Conservation (phyloP, 805 yeast species). For the Kodamaea nitidulidarum region DNA sequence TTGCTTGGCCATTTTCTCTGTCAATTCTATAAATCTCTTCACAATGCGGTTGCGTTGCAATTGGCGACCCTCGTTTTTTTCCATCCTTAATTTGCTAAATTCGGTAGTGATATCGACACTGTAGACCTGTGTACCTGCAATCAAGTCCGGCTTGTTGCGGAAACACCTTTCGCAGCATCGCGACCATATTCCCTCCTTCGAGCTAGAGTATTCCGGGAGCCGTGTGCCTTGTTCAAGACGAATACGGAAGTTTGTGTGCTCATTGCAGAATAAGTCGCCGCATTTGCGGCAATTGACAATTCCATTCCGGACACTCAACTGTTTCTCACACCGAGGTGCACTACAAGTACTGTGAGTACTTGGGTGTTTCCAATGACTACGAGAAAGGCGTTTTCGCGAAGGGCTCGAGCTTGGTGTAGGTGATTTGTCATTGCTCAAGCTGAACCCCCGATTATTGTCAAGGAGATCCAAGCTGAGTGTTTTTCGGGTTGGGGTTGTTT, state of each 20-base stretch:
- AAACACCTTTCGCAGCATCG: conserved; percentile 68
- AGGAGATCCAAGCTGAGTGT: conserved; percentile 46
- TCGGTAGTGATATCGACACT: conserved; percentile 40
- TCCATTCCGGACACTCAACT: conserved; percentile 50
- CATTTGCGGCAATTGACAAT: conserved; percentile 71
- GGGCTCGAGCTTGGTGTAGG: conserved; percentile 5
- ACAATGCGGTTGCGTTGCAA: conserved; percentile 52
- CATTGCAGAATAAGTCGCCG: conserved; percentile 65
- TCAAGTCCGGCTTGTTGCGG: conserved; percentile 48
- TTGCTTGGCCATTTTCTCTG: conserved; percentile 4
- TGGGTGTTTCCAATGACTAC: conserved; percentile 58
- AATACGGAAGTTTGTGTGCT: conserved; percentile 54
- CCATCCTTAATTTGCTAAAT: conserved; percentile 42
- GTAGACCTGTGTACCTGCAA: conserved; percentile 38
- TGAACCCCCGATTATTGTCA: conserved; percentile 40
- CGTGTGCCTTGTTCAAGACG: conserved; percentile 51
- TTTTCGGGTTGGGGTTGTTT: conserved; percentile 22
- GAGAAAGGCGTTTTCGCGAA: conserved; percentile 27
- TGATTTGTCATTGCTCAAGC: conserved; percentile 22
- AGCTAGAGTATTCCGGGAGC: conserved; percentile 32
- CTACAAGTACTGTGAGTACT: conserved; percentile 38
- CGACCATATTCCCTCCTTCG: conserved; percentile 56
- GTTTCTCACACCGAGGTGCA: conserved; percentile 35
- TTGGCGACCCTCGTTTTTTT: conserved; percentile 44
- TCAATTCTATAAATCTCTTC: conserved; percentile 53